These are phyloP conservation scores for Phytophthora uliginosa DNA, from an alignment of 352 stramenopile genomes.

Conservation along the genomic window DNA sequence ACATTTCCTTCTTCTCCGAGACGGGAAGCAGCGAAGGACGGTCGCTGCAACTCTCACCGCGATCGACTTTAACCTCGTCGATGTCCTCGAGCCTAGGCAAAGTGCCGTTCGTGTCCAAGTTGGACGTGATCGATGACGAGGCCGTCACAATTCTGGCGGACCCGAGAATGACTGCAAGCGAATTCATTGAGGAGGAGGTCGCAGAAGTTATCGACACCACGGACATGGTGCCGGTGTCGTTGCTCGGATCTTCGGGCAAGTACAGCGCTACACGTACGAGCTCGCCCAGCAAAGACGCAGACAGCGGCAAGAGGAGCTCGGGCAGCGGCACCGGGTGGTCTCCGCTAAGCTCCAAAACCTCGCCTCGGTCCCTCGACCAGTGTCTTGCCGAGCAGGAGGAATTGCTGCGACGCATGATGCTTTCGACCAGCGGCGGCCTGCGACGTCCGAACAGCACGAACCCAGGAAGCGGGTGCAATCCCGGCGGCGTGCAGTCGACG, in stretches of 20 bases:
- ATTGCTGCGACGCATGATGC: slow-evolving; percentile 51
- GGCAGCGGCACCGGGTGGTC: slow-evolving; percentile 18
- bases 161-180: slow-evolving; percentile 28
- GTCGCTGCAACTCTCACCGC: slow-evolving; percentile 29
- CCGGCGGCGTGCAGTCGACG: slow-evolving; percentile 18
- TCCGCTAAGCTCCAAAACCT: slow-evolving; percentile 31
- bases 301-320: slow-evolving; percentile 17
- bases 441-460: slow-evolving; percentile 23
- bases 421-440: slow-evolving; percentile 38
- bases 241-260: slow-evolving; percentile 15
- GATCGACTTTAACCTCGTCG: slow-evolving; percentile 21
- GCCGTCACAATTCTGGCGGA: slow-evolving; percentile 28
- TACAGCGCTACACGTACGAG: not conserved
- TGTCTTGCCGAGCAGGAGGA: slow-evolving; percentile 55
- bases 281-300: slow-evolving; percentile 16
- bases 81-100: slow-evolving; percentile 42
- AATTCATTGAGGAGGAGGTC: slow-evolving; percentile 41
- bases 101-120: slow-evolving; percentile 42
- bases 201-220: slow-evolving; percentile 59
- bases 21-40: slow-evolving; percentile 36
- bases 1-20: slow-evolving; percentile 48
- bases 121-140: slow-evolving; percentile 52
- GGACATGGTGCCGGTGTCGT: slow-evolving; percentile 50
- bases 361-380: slow-evolving; percentile 46
- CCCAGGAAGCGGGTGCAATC: slow-evolving; percentile 24